Evolutionary conservation across 169 alveolate genomes (phyloP), one percentile per base, ranked within the genome.

Genomic region (Plasmodium berghei): DNA sequence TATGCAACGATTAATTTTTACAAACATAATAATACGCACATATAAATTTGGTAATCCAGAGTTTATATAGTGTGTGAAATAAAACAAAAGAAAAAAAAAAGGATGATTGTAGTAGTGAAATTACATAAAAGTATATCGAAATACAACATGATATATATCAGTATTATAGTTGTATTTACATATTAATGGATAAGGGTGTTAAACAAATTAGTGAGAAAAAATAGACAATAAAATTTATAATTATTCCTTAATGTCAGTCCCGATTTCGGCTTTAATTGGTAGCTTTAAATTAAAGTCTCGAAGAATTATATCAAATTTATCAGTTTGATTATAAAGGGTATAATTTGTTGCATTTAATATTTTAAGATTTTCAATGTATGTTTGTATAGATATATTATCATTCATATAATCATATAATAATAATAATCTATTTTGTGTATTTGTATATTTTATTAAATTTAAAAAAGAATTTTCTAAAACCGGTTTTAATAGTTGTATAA

Each of bases 391-490:
- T 58, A 85, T 85, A 56, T 85, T 8, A 70, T 85, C 87, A 40
- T 70, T 72, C 91, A 85, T 85, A 49, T 85, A 85, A 59, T 85
- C 74, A 63, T 56, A 71, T 46, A 85, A 54, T 18, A 85, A 40
- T 9, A 45, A 5, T 34, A 85, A 61, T 52, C 91, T 85, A 40
- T 85, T 67, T 9, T n/a, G 12, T 9, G 91, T 34, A 56, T 85
- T 85, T 5, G 91, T 85, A 52, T 85, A 73, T 14, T 72, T 54
- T 26, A 87, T 87, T 72, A 87, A 75, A 58, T 87, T 73, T 52
- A 72, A 87, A 62, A 87, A 87, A n/a, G 89, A 72, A 61, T 73
- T 87, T 72, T 87, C 92, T 24, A 87, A 49, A 9, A 75, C 42
- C 1, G 92, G 92, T 18, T 63, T 87, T 48, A 87, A 54, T 48